Conservation (phyloP, 495 filamentous ascomycete species). For the Staphylotrichum tortipilum region DNA sequence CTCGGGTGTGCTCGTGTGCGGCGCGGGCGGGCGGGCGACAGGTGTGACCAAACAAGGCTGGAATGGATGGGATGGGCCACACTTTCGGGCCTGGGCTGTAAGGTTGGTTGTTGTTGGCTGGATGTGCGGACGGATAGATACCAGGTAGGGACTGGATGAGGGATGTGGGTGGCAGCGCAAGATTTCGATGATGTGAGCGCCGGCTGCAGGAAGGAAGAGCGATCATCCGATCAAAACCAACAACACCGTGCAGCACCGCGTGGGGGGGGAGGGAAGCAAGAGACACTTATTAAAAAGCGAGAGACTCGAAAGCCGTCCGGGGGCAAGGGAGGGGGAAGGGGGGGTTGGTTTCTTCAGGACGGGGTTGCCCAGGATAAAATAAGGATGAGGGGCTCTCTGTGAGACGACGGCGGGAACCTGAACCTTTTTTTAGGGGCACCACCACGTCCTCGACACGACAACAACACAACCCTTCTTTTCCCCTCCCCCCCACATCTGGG, state of each 20-base stretch:
- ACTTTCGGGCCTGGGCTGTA: too few relatives aligned
- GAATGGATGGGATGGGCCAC: too few relatives aligned
- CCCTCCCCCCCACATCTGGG: too few relatives aligned
- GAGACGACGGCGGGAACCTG: constrained; percentile 16
- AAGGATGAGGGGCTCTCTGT: constrained; percentile 16
- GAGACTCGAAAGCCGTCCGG: constrained; percentile 1
- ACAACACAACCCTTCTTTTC: neutral
- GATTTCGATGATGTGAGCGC: neutral
- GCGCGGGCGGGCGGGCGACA: too few relatives aligned
- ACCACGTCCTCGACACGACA: neutral
- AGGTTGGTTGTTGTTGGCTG: too few relatives aligned
- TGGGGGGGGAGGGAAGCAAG: neutral
- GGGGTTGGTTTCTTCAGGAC: neutral
- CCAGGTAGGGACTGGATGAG: too few relatives aligned
- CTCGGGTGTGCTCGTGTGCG: too few relatives aligned
- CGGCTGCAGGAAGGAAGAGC: neutral
- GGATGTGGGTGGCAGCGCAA: too few relatives aligned
- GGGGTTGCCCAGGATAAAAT: constrained; percentile 8
- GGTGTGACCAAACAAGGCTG: too few relatives aligned
- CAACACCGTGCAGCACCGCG: too few relatives aligned
- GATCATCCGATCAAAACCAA: neutral
- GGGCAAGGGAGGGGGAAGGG: too few relatives aligned
- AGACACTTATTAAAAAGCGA: constrained; percentile 1
- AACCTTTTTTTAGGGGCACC: constrained; percentile 14
- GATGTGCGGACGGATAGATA: too few relatives aligned